These are phyloP conservation scores for Zygnema cylindricum DNA, from an alignment of 139 green algal species.

Conservation along the genomic window DNA sequence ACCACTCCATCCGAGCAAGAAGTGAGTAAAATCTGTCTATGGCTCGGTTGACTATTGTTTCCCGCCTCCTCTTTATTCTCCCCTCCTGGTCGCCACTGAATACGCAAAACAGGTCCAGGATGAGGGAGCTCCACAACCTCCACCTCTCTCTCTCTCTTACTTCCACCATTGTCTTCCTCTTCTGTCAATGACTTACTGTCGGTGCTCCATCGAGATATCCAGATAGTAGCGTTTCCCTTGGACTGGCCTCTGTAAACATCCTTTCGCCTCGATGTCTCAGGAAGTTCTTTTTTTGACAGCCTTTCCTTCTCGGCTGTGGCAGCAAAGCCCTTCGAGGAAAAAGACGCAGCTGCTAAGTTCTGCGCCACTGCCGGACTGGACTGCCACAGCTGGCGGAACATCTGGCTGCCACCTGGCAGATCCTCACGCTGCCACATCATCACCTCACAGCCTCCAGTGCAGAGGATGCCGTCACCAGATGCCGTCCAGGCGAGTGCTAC, in stretches of 20 bases:
- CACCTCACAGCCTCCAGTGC: neutral
- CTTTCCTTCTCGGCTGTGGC: neutral
- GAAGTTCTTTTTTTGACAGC: neutral
- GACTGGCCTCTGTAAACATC: neutral
- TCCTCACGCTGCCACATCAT: slow-evolving; percentile 3
- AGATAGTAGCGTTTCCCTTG: neutral
- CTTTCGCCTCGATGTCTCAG: neutral
- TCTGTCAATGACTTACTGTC: too few species aligned
- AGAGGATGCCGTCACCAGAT: slow-evolving; percentile 32
- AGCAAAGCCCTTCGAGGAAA: neutral
- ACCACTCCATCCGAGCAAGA: slow-evolving; percentile 25
- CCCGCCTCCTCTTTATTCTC: neutral
- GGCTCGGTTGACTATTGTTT: neutral
- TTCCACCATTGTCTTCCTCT: neutral
- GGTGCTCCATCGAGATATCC: neutral
- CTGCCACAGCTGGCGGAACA: neutral
- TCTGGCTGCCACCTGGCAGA: neutral
- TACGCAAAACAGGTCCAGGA: neutral
- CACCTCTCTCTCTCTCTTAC: neutral
- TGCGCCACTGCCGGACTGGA: neutral
- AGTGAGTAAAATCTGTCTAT: slow-evolving; percentile 19
- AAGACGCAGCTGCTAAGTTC: neutral
- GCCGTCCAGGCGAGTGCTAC: slow-evolving; percentile 11
- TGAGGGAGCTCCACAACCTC: slow-evolving; percentile 7
- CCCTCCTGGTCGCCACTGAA: slow-evolving; percentile 25